Base-by-base conservation (phyloP, 2,329 filamentous ascomycete species). In the Metarhizium sp. region DNA sequence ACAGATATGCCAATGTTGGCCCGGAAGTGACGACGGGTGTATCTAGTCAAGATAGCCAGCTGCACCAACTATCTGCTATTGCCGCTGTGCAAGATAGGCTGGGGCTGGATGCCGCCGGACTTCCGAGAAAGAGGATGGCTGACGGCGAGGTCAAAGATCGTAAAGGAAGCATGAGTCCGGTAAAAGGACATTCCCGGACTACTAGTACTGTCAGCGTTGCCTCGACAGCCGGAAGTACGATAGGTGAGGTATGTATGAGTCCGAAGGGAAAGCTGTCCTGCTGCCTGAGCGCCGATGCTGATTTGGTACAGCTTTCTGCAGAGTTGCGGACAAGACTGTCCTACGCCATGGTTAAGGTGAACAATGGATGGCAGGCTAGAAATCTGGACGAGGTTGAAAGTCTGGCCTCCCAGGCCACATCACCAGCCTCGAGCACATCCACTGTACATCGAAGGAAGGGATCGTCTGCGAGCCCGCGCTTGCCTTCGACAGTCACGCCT, bases 311-410 rank as follows among this genome's bases (percentile, higher is more conserved):
- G 87, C 74, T 90, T 54, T 90, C 89, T 45, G 82, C 85, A 54
- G 88, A 92, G 66, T 79, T 97, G 53, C 87, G 86, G 66, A 86
- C 90, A 52, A 87, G 90, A 63, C 79, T 97, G 32, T 90, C 90
- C 6, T 96, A 96, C 70, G 92, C 92, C 60, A 94, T 95, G 81
- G 81, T 95, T 67, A 96, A 96, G 71, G 88, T 96, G 45, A 90
- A 90, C 67, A 85, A 95, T 66, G 90, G 90, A 57, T 94, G 91
- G 87, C 88, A 95, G 71, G 80, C 85, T 51, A 84, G 87, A 59
- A 84, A 84, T 18, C 82, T 94, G 56, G 85, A 87, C 55, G 88
- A 92, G 69, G 81, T 92, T 34, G 90, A 92, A 71, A 82, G 81
- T 50, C 73, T 90, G 45, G 82, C 88, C 10, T 89, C 88, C 1